Evolutionary conservation across 73 alveolate species (phyloP).

Genomic region (Paramecium caudatum): DNA sequence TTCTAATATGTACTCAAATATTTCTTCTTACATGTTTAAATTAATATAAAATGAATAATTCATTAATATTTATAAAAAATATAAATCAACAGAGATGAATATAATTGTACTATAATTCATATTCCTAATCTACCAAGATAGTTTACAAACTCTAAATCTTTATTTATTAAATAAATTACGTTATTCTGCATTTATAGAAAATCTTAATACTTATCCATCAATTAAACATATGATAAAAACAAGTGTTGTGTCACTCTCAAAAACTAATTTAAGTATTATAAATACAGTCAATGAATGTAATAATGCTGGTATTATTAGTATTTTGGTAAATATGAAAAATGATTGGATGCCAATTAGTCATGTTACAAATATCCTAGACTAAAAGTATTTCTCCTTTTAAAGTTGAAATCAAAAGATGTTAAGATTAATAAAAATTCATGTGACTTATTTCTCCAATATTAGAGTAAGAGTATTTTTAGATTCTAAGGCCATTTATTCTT

Average conservation of each 20-base stretch:
- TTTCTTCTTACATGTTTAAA: too few relatives aligned
- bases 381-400: conserved; percentile 41
- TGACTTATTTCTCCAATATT: conserved; percentile 18
- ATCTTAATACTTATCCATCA: not conserved
- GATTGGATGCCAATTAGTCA: conserved; percentile 8
- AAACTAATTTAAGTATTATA: not conserved
- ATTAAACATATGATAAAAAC: conserved; percentile 4
- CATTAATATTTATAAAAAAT: too few relatives aligned
- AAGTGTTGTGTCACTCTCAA: conserved; percentile 13
- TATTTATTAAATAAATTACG: not conserved
- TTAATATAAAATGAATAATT: too few relatives aligned
- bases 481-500: not conserved
- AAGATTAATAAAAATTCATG: not conserved
- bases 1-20: conserved; percentile 49
- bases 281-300: not conserved
- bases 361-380: not conserved
- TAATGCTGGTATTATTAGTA: not conserved
- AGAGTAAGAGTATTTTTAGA: not conserved
- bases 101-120: not conserved
- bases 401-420: conserved; percentile 40
- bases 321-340: conserved; percentile 23
- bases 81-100: too few relatives aligned
- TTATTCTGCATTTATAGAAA: not conserved
- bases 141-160: not conserved
- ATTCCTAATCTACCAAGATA: conserved; percentile 16